These are phyloP conservation scores for Panicum hallii DNA, from an alignment of 202 grass and related monocot genomes.

Conservation along the genomic window DNA sequence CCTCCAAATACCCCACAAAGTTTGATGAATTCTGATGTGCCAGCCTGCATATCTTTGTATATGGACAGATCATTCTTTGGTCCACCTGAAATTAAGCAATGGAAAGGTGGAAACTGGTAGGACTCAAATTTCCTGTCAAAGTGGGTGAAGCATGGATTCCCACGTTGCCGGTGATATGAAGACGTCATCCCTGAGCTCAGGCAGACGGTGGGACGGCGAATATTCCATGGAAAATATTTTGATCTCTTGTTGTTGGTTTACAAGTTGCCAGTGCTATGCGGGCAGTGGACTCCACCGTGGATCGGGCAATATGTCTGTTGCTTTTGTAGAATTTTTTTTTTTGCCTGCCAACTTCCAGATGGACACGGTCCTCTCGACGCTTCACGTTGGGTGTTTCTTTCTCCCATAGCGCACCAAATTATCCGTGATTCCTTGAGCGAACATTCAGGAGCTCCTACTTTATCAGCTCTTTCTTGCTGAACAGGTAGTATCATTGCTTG, in stretches of 20 bases:
- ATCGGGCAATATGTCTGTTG: background rate
- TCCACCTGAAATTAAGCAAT: background rate
- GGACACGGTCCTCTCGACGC: background rate
- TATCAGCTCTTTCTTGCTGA: background rate
- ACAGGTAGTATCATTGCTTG: background rate
- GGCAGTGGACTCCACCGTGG: conserved; percentile 3
- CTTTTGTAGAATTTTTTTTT: background rate
- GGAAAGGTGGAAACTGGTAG: conserved; percentile 9
- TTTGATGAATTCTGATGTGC: conserved; percentile 13
- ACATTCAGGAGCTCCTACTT: background rate
- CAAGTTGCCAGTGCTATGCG: background rate
- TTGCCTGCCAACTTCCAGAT: background rate
- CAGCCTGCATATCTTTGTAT: background rate
- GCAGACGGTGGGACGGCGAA: conserved; percentile 14
- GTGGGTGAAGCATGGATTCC: conserved; percentile 13
- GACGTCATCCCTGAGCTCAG: conserved; percentile 44
- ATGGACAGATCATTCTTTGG: background rate
- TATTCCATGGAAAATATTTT: conserved; percentile 31
- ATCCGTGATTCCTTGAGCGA: conserved; percentile 26
- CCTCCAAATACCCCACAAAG: background rate
- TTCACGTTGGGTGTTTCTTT: conserved; percentile 9
- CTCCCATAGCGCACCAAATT: background rate
- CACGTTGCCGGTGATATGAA: background rate
- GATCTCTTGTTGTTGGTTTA: background rate
- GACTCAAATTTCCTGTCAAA: conserved; percentile 5